Conservation (phyloP, 148 eudicot species). For the Spergularia marina region DNA sequence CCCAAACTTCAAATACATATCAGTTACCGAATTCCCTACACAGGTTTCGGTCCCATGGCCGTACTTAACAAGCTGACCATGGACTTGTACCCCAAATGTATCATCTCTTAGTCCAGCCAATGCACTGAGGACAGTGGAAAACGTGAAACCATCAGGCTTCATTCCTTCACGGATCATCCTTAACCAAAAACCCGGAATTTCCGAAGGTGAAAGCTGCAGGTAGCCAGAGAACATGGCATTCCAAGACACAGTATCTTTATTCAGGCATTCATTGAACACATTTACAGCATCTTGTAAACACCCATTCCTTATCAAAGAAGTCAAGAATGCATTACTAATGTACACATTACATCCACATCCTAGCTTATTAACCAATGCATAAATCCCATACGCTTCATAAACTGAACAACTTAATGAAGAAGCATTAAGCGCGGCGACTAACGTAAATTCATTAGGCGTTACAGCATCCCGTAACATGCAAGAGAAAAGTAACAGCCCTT, state of each 20-base stretch:
- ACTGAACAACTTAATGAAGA: constrained; percentile 36
- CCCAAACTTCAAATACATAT: constrained; percentile 54
- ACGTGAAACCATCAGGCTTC: constrained; percentile 56
- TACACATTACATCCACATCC: constrained; percentile 50
- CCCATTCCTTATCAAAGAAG: constrained; percentile 43
- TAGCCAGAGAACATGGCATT: constrained; percentile 61
- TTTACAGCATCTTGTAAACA: constrained; percentile 34
- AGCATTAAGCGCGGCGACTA: constrained; percentile 52
- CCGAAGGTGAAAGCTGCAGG: constrained; percentile 32
- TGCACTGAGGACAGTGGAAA: constrained; percentile 45
- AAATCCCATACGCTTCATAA: constrained; percentile 35
- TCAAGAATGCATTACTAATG: constrained; percentile 47
- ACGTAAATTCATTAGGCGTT: constrained; percentile 52
- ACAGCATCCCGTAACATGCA: constrained; percentile 40
- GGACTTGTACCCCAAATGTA: constrained; percentile 49
- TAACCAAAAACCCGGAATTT: constrained; percentile 46
- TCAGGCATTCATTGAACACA: constrained; percentile 35
- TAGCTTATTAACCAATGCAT: constrained; percentile 36
- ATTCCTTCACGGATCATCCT: constrained; percentile 50
- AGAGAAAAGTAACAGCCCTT: constrained; percentile 38
- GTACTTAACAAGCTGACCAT: constrained; percentile 50
- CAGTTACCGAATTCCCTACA: constrained; percentile 59
- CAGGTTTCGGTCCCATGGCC: constrained; percentile 63
- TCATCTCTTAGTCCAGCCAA: constrained; percentile 39
- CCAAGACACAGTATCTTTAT: constrained; percentile 63